phyloP scores from a whole-genome alignment of 2,329 filamentous ascomycete genomes.

The Penicillium italicum region DNA sequence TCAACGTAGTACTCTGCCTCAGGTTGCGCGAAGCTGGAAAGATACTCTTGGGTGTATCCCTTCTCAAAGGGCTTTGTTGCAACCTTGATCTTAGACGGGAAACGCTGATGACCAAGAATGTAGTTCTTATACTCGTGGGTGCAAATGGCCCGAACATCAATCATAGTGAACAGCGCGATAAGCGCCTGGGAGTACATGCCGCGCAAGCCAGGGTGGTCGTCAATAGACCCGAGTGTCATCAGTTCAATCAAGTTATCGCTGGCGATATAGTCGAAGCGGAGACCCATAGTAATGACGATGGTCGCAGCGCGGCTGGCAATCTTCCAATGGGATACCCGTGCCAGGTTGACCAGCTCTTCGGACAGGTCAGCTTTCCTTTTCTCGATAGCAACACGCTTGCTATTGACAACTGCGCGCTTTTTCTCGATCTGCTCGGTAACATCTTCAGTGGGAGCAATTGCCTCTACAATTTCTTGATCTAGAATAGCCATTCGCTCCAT shows the following conservation, averaged over 20 bases:
- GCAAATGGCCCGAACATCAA: conserved; percentile 82
- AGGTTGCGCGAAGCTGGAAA: conserved; percentile 72
- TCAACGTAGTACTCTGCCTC: conserved; percentile 87
- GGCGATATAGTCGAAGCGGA: conserved; percentile 86
- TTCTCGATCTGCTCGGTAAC: conserved; percentile 54
- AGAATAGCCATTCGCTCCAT: conserved; percentile 83
- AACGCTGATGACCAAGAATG: conserved; percentile 72
- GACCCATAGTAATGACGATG: conserved; percentile 83
- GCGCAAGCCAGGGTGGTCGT: conserved; percentile 82
- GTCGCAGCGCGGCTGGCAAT: conserved; percentile 85
- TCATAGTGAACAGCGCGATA: conserved; percentile 72
- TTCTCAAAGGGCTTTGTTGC: conserved; percentile 70
- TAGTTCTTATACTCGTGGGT: conserved; percentile 85
- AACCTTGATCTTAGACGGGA: conserved; percentile 72
- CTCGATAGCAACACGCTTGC: conserved; percentile 74
- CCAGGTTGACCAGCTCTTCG: conserved; percentile 72
- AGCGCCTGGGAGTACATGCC: conserved; percentile 78
- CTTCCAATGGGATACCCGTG: conserved; percentile 88
- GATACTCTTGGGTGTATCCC: conserved; percentile 72
- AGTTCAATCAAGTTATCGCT: conserved; percentile 78
- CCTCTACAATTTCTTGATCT: conserved; percentile 65
- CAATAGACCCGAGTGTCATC: conserved; percentile 76
- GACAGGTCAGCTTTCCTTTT: conserved; percentile 76
- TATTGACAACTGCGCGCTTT: conserved; percentile 69
- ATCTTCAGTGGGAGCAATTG: conserved; percentile 66